These are phyloP conservation scores for Penicillium sp. DNA, from an alignment of 2,329 filamentous ascomycete genomes.

Conservation along the genomic window DNA sequence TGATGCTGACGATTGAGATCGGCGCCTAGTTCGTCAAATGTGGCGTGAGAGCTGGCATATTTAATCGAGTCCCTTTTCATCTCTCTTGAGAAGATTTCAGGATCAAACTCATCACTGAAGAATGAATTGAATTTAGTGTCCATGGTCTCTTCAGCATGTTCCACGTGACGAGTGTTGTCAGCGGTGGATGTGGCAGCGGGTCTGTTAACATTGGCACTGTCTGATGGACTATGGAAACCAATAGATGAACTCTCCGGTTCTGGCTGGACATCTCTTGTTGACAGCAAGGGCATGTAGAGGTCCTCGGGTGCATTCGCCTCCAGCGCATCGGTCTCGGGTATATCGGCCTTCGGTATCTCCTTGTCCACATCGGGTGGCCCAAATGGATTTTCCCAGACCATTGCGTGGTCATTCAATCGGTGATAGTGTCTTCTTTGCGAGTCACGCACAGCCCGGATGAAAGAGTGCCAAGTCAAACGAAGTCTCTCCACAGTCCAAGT, in stretches of 20 bases:
- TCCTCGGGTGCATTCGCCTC: constrained; percentile 20
- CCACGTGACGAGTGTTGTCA: constrained; percentile 1
- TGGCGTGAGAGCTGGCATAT: constrained; percentile 3
- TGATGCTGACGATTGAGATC: constrained; percentile 3
- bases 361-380: not conserved
- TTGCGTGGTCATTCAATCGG: constrained; percentile 11
- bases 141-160: constrained; percentile 6
- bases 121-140: not conserved
- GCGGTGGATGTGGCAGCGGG: no score
- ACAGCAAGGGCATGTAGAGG: constrained; percentile 6
- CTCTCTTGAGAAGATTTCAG: not conserved
- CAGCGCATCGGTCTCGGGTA: constrained; percentile 12
- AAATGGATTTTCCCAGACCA: constrained; percentile 31
- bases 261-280: not conserved
- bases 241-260: no score
- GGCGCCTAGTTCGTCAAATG: constrained; percentile 1
- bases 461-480: constrained; percentile 59
- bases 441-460: constrained; percentile 46
- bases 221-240: no score
- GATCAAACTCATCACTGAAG: not conserved
- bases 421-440: constrained; percentile 27
- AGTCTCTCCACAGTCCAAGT: constrained; percentile 70
- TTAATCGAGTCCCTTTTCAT: not conserved
- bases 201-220: no score
- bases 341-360: constrained; percentile 4